These are phyloP conservation scores for Lyophyllum semitale DNA, from an alignment of 768 basidiomycete genomes.

Conservation along the genomic window DNA sequence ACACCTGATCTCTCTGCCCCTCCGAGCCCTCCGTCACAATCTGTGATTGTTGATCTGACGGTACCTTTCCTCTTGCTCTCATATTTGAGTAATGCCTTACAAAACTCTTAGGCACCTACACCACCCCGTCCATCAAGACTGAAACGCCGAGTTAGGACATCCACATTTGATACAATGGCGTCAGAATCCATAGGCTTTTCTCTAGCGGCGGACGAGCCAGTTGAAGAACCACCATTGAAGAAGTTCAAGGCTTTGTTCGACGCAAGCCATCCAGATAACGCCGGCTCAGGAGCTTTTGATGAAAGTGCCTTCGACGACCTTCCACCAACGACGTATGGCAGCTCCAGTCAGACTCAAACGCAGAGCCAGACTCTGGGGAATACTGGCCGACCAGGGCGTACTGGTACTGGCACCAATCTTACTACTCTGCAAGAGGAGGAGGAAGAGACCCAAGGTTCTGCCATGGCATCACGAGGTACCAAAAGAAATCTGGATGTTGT, in stretches of 20 bases:
- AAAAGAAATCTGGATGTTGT: slow-evolving; percentile 42
- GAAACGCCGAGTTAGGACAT: slow-evolving; percentile 55
- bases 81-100: not conserved
- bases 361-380: slow-evolving; percentile 30
- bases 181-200: slow-evolving; percentile 19
- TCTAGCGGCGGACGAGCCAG: slow-evolving; percentile 24
- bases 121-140: slow-evolving; percentile 43
- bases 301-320: slow-evolving; percentile 15
- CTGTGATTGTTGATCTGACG: slow-evolving; percentile 19
- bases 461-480: slow-evolving; percentile 20
- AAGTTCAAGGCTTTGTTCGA: slow-evolving; percentile 76
- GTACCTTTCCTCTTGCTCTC: slow-evolving; percentile 11
- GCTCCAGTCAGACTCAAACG: slow-evolving; percentile 35
- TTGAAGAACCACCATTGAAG: slow-evolving; percentile 60
- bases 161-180: slow-evolving; percentile 20
- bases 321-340: slow-evolving; percentile 3
- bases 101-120: slow-evolving; percentile 35
- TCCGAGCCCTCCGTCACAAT: slow-evolving; percentile 17
- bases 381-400: slow-evolving; percentile 16
- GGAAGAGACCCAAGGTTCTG: slow-evolving; percentile 45
- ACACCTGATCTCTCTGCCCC: slow-evolving; percentile 24
- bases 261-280: slow-evolving; percentile 51
- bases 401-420: slow-evolving; percentile 17
- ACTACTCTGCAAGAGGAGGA: slow-evolving; percentile 51
- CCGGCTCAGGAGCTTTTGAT: slow-evolving; percentile 19